Evolutionary conservation across 1,284 basidiomycete genomes (phyloP).

Genomic region (Ceratobasidium sp.): DNA sequence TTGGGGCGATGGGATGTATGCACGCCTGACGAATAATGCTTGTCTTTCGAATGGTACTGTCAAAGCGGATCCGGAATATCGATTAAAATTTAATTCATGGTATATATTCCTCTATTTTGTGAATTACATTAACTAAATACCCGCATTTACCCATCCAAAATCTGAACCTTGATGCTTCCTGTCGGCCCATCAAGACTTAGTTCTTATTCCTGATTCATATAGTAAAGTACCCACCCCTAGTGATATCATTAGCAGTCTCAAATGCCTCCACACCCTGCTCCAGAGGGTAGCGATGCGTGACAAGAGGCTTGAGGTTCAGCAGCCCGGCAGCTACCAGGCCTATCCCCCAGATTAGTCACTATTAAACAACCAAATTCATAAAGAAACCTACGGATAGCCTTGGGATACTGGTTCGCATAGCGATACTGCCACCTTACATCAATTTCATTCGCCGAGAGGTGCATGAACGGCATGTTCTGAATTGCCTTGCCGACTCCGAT

Average conservation of each 20-base stretch:
- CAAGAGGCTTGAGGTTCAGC: conserved; percentile 84
- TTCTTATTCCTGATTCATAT: not conserved
- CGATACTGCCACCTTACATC: conserved; percentile 58
- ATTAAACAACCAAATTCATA: not conserved
- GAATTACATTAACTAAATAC: not conserved
- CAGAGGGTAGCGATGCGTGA: conserved; percentile 82
- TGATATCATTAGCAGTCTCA: conserved; percentile 73
- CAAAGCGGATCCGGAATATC: too few species aligned
- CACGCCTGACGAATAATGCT: too few species aligned
- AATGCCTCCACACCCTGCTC: conserved; percentile 79
- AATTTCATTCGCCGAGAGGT: conserved; percentile 58
- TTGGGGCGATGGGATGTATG: too few species aligned
- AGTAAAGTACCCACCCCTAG: conserved; percentile 63
- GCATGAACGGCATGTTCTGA: conserved; percentile 54
- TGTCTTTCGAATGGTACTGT: too few species aligned
- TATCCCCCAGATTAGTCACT: not conserved
- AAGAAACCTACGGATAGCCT: conserved; percentile 66
- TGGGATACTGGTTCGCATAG: conserved; percentile 64
- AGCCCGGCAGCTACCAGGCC: conserved; percentile 73
- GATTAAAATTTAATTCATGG: not conserved
- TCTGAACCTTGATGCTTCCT: conserved; percentile 42
- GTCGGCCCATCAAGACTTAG: not conserved
- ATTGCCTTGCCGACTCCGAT: conserved; percentile 58
- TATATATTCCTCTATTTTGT: not conserved
- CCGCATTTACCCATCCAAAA: conserved; percentile 34